These are phyloP conservation scores for Chrysoporthe cubensis DNA, from an alignment of 2,329 filamentous ascomycete species.

Conservation along the genomic window DNA sequence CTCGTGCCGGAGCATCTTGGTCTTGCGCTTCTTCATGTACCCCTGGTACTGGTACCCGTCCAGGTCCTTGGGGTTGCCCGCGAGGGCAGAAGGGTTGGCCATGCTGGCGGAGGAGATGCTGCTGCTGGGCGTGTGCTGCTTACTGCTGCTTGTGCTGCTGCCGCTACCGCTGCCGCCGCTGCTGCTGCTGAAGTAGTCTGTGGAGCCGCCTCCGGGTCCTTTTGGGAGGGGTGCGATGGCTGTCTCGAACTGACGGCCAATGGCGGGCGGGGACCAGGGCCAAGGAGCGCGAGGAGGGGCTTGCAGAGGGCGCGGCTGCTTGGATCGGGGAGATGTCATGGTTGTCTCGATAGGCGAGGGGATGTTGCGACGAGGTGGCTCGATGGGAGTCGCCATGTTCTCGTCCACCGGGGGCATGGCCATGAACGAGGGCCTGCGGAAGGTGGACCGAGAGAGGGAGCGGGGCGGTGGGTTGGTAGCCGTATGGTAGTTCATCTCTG, in stretches of 20 bases:
- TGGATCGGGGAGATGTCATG: slow-evolving; percentile 40
- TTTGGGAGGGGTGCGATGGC: slow-evolving; percentile 44
- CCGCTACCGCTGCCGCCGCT: slow-evolving; percentile 32
- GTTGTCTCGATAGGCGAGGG: slow-evolving; percentile 43
- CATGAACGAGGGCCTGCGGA: slow-evolving; percentile 68
- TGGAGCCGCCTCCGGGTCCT: slow-evolving; percentile 8
- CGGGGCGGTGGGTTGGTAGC: slow-evolving; percentile 43
- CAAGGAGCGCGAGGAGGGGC: slow-evolving; percentile 59
- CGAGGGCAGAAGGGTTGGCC: slow-evolving; percentile 32
- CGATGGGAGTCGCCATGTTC: slow-evolving; percentile 52
- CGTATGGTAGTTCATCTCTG: slow-evolving; percentile 82
- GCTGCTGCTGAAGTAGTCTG: slow-evolving; percentile 29
- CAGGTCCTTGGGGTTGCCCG: slow-evolving; percentile 37
- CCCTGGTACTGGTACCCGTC: slow-evolving; percentile 73
- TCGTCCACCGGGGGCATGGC: slow-evolving; percentile 73
- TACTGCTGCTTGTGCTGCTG: slow-evolving; percentile 21
- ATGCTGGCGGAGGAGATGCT: slow-evolving; percentile 37
- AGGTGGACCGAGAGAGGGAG: slow-evolving; percentile 59
- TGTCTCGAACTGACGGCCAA: slow-evolving; percentile 49
- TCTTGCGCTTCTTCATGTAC: slow-evolving; percentile 94
- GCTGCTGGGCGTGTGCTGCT: slow-evolving; percentile 33
- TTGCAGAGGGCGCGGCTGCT: slow-evolving; percentile 48
- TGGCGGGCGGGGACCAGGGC: slow-evolving; percentile 55
- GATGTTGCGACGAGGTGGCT: slow-evolving; percentile 39
- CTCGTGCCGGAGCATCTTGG: slow-evolving; percentile 84